A percentile compares a stretch with the other conserved stretches of the same genome.
These are phyloP conservation scores for Ceratobasidium sp. DNA, from an alignment of 1,284 basidiomycete genomes.

Conservation along the genomic window DNA sequence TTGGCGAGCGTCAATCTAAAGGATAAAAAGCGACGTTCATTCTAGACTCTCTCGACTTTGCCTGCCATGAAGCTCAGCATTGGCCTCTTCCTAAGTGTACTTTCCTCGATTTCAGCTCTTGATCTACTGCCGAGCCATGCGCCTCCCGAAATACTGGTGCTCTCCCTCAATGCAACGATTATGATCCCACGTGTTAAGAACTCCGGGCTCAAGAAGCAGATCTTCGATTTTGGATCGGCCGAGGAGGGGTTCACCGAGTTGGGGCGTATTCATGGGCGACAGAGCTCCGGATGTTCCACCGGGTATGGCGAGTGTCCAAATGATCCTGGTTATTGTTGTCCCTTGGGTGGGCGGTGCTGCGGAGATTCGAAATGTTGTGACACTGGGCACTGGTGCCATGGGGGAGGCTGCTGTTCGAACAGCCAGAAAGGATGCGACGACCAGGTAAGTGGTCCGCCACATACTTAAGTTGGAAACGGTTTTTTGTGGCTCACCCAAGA, in stretches of 20 bases:
- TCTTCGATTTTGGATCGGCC: slow-evolving; percentile 34
- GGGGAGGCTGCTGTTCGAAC: background rate
- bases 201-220: slow-evolving; percentile 2
- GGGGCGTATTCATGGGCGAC: slow-evolving; percentile 3
- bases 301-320: slow-evolving; percentile 20
- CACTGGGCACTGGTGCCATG: slow-evolving; percentile 7
- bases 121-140: slow-evolving; percentile 19
- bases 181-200: slow-evolving; percentile 15
- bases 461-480: background rate
- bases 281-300: background rate
- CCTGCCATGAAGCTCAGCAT: slow-evolving; percentile 4
- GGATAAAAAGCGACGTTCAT: background rate
- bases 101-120: slow-evolving; percentile 9
- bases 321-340: slow-evolving; percentile 16
- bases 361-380: slow-evolving; percentile 13
- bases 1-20: background rate
- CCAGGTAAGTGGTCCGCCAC: background rate
- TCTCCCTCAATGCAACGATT: slow-evolving; percentile 12
- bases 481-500: background rate
- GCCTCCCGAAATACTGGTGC: slow-evolving; percentile 2
- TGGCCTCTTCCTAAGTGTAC: background rate
- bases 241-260: slow-evolving; percentile 30
- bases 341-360: slow-evolving; percentile 19
- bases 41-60: background rate
- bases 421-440: slow-evolving; percentile 24